Conservation (phyloP, 768 basidiomycete genomes). For the Vararia minispora region DNA sequence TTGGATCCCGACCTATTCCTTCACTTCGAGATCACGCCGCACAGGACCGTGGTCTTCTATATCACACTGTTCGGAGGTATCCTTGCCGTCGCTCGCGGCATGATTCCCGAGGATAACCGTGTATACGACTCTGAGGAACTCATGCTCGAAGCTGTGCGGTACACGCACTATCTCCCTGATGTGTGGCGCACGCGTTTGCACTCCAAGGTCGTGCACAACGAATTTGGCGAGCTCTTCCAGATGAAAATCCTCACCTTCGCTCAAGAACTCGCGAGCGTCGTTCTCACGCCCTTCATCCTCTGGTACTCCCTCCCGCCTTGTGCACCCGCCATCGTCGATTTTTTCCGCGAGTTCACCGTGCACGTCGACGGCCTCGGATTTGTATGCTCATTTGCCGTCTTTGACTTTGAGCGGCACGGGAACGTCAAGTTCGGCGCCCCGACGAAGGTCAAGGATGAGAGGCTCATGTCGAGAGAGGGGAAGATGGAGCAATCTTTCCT, state of each 20-base stretch:
- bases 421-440: conserved; percentile 95
- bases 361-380: conserved; percentile 96
- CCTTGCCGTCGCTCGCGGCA: conserved; percentile 83
- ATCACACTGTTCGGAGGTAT: conserved; percentile 79
- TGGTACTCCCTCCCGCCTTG: conserved; percentile 88
- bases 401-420: conserved; percentile 92
- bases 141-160: conserved; percentile 85
- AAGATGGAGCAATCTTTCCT: conserved; percentile 99
- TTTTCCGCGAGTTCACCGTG: conserved; percentile 96
- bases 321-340: conserved; percentile 88
- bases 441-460: conserved; percentile 49
- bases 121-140: conserved; percentile 92
- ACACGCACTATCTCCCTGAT: conserved; percentile 93
- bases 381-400: conserved; percentile 96
- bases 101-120: conserved; percentile 90
- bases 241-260: conserved; percentile 84
- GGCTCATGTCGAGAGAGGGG: conserved; percentile 78
- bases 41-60: conserved; percentile 91
- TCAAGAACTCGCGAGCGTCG: conserved; percentile 82
- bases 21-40: conserved; percentile 89
- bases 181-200: conserved; percentile 87
- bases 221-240: conserved; percentile 88
- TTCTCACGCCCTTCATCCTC: conserved; percentile 88
- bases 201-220: conserved; percentile 83
- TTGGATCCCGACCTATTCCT: conserved; percentile 90